Percentiles rank a stretch among this genome's conserved stretches.
Evolutionary conservation across 495 filamentous ascomycete species (phyloP).

Genomic region (Corynascus novoguineensis): DNA sequence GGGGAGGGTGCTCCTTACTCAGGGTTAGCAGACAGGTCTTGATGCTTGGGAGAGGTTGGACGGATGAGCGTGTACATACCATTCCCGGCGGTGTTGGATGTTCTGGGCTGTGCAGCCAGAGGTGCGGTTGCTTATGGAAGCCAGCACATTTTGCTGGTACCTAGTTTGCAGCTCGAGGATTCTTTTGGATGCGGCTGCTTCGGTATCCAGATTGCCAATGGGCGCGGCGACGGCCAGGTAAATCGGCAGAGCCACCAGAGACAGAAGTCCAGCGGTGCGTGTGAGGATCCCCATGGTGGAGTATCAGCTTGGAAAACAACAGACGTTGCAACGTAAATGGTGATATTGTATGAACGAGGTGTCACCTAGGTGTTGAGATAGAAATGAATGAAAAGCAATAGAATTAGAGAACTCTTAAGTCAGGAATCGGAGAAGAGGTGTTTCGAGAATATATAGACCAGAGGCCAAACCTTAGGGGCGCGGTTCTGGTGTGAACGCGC

Average conservation of each 20-base stretch:
- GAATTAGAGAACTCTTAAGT: too few species aligned
- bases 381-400: too few species aligned
- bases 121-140: slow-evolving; percentile 7
- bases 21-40: neutral
- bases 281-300: neutral
- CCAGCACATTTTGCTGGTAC: slow-evolving; percentile 12
- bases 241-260: too few species aligned
- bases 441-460: too few species aligned
- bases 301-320: too few species aligned
- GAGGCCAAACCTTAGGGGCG: too few species aligned
- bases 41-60: neutral
- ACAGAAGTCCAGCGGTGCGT: neutral
- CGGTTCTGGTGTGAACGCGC: too few species aligned
- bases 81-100: slow-evolving; percentile 16
- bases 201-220: neutral
- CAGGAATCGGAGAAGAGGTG: too few species aligned
- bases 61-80: neutral
- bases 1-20: slow-evolving; percentile 39
- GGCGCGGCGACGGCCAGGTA: neutral
- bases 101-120: slow-evolving; percentile 10
- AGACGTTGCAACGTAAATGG: too few species aligned
- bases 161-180: slow-evolving; percentile 9
- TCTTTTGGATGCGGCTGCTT: slow-evolving; percentile 1
- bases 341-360: too few species aligned
- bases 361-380: too few species aligned